phyloP scores from a whole-genome alignment of 345 rosid species.

The Psidium friedrichsthalianum region DNA sequence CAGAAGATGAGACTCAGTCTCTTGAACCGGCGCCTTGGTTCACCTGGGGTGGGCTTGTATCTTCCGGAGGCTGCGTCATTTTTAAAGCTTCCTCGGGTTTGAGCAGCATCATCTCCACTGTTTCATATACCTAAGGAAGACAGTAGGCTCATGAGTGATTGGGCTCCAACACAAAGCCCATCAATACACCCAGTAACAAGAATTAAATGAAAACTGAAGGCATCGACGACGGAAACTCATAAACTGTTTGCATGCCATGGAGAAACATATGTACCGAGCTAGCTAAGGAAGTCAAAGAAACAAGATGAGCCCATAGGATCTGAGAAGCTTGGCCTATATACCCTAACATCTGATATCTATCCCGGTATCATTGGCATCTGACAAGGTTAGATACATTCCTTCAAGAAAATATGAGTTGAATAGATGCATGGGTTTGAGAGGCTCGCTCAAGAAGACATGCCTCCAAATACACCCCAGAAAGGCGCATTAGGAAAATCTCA shows the following conservation, averaged over 20 bases:
- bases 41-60: conserved; percentile 19
- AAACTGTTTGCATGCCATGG: background rate
- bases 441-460: background rate
- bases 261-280: background rate
- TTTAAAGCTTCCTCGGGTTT: conserved; percentile 66
- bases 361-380: background rate
- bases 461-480: background rate
- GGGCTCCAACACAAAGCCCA: background rate
- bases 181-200: background rate
- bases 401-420: background rate
- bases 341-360: background rate
- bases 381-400: background rate
- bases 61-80: conserved; percentile 26
- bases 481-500: background rate
- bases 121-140: conserved; percentile 61
- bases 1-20: conserved; percentile 64
- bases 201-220: background rate
- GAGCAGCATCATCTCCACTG: conserved; percentile 63
- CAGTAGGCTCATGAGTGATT: background rate
- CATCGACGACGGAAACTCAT: background rate
- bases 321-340: background rate
- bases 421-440: background rate
- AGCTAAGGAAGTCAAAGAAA: background rate
- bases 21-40: conserved; percentile 46
- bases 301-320: background rate